These are phyloP conservation scores for Alternaria panax DNA, from an alignment of 2,329 filamentous ascomycete species.

Conservation along the genomic window DNA sequence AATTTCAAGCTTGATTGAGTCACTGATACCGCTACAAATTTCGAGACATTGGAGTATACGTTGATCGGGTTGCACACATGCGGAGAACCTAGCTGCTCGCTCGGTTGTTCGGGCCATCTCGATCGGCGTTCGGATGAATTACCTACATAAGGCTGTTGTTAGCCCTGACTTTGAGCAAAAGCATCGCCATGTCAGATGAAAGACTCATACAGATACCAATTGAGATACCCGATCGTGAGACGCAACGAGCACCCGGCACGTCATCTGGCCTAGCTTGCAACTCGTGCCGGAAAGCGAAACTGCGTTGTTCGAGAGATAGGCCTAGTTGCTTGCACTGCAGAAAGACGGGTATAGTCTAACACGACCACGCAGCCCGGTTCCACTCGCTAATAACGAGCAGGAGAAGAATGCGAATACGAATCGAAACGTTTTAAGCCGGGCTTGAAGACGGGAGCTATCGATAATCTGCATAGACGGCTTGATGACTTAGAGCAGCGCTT, in stretches of 20 bases:
- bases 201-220: not conserved
- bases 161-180: not conserved
- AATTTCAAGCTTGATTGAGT: not conserved
- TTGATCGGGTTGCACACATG: not conserved
- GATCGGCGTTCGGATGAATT: not conserved
- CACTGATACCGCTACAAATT: not conserved
- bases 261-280: not conserved
- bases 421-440: not conserved
- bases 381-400: not conserved
- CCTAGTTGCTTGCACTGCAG: not conserved
- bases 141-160: not conserved
- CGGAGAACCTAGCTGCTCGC: not conserved
- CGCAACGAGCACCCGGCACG: not conserved
- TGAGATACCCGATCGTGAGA: not conserved
- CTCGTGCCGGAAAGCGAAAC: not conserved
- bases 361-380: accelerated
- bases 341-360: not conserved
- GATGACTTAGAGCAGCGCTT: not conserved
- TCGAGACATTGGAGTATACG: not conserved
- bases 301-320: not conserved
- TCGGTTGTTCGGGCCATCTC: not conserved
- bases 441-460: not conserved
- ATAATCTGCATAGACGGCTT: not conserved
- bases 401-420: not conserved
- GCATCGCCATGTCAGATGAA: not conserved